Percentiles rank a stretch among this genome's conserved stretches.
These are phyloP conservation scores for Russula abietina DNA, from an alignment of 768 basidiomycete species.

Conservation along the genomic window DNA sequence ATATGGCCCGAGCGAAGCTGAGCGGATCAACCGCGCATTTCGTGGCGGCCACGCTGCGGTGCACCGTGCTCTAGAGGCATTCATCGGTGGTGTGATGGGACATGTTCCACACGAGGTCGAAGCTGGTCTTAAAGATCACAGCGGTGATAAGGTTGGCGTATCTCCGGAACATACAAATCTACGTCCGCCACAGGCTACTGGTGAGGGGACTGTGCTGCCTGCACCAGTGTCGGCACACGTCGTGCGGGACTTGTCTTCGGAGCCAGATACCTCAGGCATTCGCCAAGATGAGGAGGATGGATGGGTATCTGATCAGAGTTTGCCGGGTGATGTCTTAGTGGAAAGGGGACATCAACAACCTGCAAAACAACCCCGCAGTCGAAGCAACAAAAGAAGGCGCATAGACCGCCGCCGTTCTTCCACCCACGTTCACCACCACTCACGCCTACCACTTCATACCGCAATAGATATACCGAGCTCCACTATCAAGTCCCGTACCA, in stretches of 20 bases:
- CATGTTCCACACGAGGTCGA: slow-evolving; percentile 24
- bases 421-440: background rate
- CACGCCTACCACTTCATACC: background rate
- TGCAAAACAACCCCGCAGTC: slow-evolving; percentile 14
- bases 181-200: background rate
- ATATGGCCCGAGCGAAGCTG: slow-evolving; percentile 29
- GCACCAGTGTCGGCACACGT: background rate
- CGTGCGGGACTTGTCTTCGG: background rate
- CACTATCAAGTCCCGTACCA: background rate
- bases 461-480: background rate
- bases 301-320: slow-evolving; percentile 56
- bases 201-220: background rate
- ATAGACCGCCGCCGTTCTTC: slow-evolving; percentile 4
- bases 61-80: slow-evolving; percentile 29
- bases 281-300: slow-evolving; percentile 46
- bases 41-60: slow-evolving; percentile 27
- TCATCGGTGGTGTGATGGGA: slow-evolving; percentile 20
- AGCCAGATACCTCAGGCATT: slow-evolving; percentile 18
- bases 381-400: slow-evolving; percentile 10
- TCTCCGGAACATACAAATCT: background rate
- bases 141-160: background rate
- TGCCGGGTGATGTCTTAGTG: slow-evolving; percentile 19
- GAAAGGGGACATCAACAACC: background rate
- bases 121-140: slow-evolving; percentile 18
- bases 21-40: slow-evolving; percentile 28